phyloP scores from a whole-genome alignment of 176 grass and related monocot genomes.

The Luzula sylvatica region DNA sequence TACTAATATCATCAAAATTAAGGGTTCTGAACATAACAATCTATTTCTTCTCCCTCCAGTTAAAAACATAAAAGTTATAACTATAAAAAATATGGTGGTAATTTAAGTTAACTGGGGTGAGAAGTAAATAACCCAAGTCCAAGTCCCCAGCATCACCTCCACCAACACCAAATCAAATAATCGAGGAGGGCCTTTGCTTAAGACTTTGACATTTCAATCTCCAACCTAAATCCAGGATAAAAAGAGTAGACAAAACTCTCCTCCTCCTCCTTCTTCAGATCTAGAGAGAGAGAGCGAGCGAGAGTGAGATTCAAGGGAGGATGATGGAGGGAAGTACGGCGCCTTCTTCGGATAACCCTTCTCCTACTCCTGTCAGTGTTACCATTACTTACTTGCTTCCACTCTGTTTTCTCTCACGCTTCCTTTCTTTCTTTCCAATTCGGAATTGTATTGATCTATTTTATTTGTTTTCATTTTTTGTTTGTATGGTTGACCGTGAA shows the following conservation, averaged over 20 bases:
- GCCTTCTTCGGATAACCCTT: conserved; percentile 17
- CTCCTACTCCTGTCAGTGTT: not conserved
- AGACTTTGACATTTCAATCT: conserved; percentile 3
- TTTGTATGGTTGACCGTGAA: conserved; percentile 5
- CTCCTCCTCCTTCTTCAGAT: not conserved
- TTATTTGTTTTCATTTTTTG: too few relatives aligned
- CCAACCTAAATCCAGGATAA: not conserved
- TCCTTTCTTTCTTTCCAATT: conserved; percentile 7
- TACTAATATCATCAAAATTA: not conserved
- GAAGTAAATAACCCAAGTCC: too few relatives aligned
- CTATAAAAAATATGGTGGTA: too few relatives aligned
- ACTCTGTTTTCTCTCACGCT: not conserved
- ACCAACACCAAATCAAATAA: too few relatives aligned
- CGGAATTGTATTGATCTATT: not conserved
- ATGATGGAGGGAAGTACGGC: conserved; percentile 8
- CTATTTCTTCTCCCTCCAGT: not conserved
- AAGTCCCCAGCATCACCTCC: too few relatives aligned
- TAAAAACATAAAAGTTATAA: too few relatives aligned
- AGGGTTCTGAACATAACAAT: not conserved
- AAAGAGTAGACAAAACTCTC: not conserved
- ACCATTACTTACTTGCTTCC: not conserved
- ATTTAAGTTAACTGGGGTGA: too few relatives aligned
- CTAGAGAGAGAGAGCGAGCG: conserved; percentile 1
- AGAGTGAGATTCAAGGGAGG: conserved; percentile 1
- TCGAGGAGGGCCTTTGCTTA: not conserved